Base-by-base conservation (phyloP, 768 basidiomycete species). In the Mycena rebaudengoi region DNA sequence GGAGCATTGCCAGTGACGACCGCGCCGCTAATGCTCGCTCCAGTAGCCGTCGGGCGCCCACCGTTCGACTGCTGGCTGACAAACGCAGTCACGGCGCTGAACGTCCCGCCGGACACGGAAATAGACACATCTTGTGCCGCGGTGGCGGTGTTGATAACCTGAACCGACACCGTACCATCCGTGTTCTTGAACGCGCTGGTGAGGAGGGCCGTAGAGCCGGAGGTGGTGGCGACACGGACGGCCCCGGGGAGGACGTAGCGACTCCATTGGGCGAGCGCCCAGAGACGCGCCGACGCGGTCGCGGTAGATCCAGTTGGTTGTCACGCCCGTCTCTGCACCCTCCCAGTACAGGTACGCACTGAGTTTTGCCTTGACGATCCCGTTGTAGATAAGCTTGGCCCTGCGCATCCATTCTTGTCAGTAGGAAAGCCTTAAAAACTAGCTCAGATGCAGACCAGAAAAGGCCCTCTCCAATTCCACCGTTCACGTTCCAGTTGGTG, bases 371-470 rank as follows among this genome's bases (percentile, higher is more conserved):
- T 64, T 64, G 28, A 64, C 62, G 21, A 64, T 58, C 16, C 62
- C 62, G 33, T 64, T 58, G 62, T 64, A 64, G 30, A 64, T 64
- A 33, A 64, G 55, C 46, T 64, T 32, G n/a, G 62, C 62, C 62
- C 62, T 64, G 41, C 5, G n/a, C n/a, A n/a, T n/a, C n/a, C 29
- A 16, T 12, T 7, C 1, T 40, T 18, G 37, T 60, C 32, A 37
- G 44, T 7, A 5, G n/a, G 12, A 25, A 13, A 37, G 26, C 20
- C 12, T 14, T 7, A 30, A 48, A 30, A 33, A 20, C 20, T 18
- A 32, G 2, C 21, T 49, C 20, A n/a, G n/a, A 35, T 21, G 40
- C 55, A 23, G 13, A 64, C 62, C 62, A 64, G 21, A 39, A 64
- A 30, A 64, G 48, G 10, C 62, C 62, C 39, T 64, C 62, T 21